Conservation (phyloP, 139 green algal species). For the Microglena sp. region DNA sequence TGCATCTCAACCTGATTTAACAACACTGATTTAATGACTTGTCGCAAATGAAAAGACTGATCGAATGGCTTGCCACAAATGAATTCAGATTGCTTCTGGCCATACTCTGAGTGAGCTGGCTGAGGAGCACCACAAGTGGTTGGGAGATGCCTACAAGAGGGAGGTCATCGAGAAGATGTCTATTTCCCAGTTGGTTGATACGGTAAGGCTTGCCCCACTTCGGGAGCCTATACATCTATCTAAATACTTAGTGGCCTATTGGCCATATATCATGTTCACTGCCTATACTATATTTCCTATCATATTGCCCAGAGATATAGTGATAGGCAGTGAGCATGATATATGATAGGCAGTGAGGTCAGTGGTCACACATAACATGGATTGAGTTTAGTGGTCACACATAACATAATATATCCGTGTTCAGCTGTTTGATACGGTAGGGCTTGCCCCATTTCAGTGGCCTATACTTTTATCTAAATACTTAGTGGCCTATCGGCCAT, state of each 20-base stretch:
- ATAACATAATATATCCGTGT: too few species aligned
- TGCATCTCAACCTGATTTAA: neutral
- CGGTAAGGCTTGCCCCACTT: slow-evolving; percentile 81
- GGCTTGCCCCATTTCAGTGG: slow-evolving; percentile 76
- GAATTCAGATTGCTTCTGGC: slow-evolving; percentile 15
- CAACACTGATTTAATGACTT: neutral
- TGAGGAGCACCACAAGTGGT: slow-evolving; percentile 58
- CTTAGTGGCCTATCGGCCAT: too few species aligned
- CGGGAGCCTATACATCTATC: slow-evolving; percentile 40
- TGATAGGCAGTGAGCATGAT: too few species aligned
- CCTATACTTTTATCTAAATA: slow-evolving; percentile 26
- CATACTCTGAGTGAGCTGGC: slow-evolving; percentile 39
- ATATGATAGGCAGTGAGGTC: too few species aligned
- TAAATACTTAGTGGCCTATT: too few species aligned
- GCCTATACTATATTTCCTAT: neutral
- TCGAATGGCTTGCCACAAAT: too few species aligned
- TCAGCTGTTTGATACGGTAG: slow-evolving; percentile 89
- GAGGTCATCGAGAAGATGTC: slow-evolving; percentile 69
- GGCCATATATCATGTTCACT: too few species aligned
- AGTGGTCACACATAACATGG: too few species aligned
- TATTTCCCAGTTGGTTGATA: slow-evolving; percentile 82
- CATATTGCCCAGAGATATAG: too few species aligned
- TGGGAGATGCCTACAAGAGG: slow-evolving; percentile 78
- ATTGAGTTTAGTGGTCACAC: too few species aligned
- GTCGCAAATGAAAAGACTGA: neutral